Evolutionary conservation across 2,329 filamentous ascomycete species (phyloP).

Genomic region (Pseudogymnoascus sp.): DNA sequence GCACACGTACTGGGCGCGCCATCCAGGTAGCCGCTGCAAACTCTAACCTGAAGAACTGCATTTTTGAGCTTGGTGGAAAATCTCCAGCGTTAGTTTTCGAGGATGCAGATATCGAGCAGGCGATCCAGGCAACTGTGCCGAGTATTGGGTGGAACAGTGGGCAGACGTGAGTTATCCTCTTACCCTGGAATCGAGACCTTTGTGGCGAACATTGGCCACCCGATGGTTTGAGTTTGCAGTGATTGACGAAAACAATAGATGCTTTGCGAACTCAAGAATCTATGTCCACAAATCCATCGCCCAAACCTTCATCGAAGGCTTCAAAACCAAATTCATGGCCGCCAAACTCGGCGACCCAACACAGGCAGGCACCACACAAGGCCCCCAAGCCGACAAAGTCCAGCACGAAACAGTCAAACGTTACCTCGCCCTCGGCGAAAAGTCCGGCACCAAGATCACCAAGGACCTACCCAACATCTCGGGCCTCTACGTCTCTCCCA

Average conservation of each 20-base stretch:
- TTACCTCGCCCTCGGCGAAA: conserved; percentile 17
- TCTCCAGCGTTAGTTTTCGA: conserved; percentile 45
- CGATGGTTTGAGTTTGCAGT: background rate
- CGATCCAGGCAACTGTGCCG: conserved; percentile 16
- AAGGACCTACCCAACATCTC: background rate
- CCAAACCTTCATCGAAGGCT: conserved; percentile 18
- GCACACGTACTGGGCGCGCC: conserved; percentile 39
- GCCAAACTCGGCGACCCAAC: conserved; percentile 18
- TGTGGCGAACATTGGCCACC: background rate
- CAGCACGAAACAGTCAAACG: conserved; percentile 20
- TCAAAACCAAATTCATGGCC: conserved; percentile 17
- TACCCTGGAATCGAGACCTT: background rate
- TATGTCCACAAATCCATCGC: conserved; percentile 20
- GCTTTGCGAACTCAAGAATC: conserved; percentile 21
- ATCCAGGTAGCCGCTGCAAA: conserved; percentile 41
- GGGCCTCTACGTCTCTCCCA: conserved; percentile 20
- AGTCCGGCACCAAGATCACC: conserved; percentile 11
- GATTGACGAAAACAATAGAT: background rate
- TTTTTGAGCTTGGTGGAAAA: conserved; percentile 47
- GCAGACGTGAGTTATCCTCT: conserved; percentile 14
- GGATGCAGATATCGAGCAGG: conserved; percentile 36
- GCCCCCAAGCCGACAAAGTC: conserved; percentile 14
- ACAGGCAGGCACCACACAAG: conserved; percentile 10
- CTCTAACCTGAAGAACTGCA: conserved; percentile 43
- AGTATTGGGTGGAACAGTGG: conserved; percentile 20